A percentile compares a stretch with the other conserved stretches of the same genome.
Evolutionary conservation across 164 flowering plant species (phyloP).

Genomic region (Tetrastigma voinierianum): DNA sequence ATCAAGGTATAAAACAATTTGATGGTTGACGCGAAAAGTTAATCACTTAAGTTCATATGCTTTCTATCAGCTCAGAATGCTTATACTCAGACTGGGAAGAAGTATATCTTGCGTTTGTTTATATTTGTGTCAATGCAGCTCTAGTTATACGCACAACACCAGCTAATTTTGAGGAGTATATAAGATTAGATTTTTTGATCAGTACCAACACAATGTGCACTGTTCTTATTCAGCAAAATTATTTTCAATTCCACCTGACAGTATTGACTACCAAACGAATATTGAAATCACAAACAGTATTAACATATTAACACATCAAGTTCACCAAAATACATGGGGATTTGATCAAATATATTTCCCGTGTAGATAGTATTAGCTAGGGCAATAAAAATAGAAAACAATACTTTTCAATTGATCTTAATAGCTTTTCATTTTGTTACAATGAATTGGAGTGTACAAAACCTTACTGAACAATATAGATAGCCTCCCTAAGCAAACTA

Average conservation of each 20-base stretch:
- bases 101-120: conserved; percentile 99
- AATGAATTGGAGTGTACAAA: neutral
- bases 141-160: conserved; percentile 99
- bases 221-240: too few species aligned
- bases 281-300: too few species aligned
- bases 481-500: conserved; percentile 93
- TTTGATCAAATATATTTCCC: too few species aligned
- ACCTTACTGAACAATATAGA: conserved; percentile 96
- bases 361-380: too few species aligned
- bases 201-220: too few species aligned
- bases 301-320: too few species aligned
- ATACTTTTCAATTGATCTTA: too few species aligned
- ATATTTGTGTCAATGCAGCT: conserved; percentile 98
- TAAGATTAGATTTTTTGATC: neutral
- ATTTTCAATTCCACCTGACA: too few species aligned
- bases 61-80: conserved; percentile 6
- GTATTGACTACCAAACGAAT: too few species aligned
- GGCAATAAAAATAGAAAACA: too few species aligned
- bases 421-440: too few species aligned
- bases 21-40: conserved; percentile 1
- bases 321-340: too few species aligned
- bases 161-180: conserved; percentile 47
- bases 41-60: neutral
- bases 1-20: conserved; percentile 6
- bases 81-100: conserved; percentile 72